phyloP scores from a whole-genome alignment of 2,329 filamentous ascomycete genomes.

The Neurospora crassa region DNA sequence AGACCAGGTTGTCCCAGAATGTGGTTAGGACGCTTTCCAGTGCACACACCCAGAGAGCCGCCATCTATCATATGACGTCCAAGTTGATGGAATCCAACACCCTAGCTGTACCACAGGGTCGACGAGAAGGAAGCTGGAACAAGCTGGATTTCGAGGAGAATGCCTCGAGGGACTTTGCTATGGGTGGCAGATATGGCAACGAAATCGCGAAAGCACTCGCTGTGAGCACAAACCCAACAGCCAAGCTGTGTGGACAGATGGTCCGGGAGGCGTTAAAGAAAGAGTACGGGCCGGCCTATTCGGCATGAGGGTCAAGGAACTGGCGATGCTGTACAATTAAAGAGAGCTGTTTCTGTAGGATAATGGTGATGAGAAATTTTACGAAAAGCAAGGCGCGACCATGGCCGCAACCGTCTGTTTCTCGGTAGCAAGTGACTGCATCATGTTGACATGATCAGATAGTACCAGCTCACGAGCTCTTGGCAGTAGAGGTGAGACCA shows the following conservation, averaged over 20 bases:
- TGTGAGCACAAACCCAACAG: conserved; percentile 57
- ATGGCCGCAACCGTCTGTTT: neutral
- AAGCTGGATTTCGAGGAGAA: conserved; percentile 51
- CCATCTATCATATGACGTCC: conserved; percentile 50
- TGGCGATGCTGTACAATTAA: neutral
- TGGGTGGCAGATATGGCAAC: conserved; percentile 56
- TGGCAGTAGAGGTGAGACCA: conserved; percentile 5
- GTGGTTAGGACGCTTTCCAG: conserved; percentile 57
- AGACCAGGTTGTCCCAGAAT: conserved; percentile 49
- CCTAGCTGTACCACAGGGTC: conserved; percentile 28
- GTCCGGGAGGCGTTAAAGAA: conserved; percentile 61
- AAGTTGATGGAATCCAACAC: conserved; percentile 33
- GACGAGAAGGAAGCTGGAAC: conserved; percentile 40
- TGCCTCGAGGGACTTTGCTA: conserved; percentile 52
- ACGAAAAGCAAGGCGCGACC: neutral
- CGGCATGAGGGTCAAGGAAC: conserved; percentile 20
- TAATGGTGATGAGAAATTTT: neutral
- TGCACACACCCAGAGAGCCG: conserved; percentile 62
- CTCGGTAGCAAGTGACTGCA: neutral
- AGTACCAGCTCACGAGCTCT: conserved; percentile 6
- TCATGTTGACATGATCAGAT: neutral
- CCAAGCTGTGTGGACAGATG: conserved; percentile 60
- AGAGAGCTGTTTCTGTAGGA: neutral
- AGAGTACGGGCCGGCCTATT: conserved; percentile 49
- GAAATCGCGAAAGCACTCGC: conserved; percentile 55